Percentiles rank a stretch among this genome's conserved stretches.
Evolutionary conservation across 75 land plant genomes (phyloP).

Genomic region (Cupressus sempervirens): DNA sequence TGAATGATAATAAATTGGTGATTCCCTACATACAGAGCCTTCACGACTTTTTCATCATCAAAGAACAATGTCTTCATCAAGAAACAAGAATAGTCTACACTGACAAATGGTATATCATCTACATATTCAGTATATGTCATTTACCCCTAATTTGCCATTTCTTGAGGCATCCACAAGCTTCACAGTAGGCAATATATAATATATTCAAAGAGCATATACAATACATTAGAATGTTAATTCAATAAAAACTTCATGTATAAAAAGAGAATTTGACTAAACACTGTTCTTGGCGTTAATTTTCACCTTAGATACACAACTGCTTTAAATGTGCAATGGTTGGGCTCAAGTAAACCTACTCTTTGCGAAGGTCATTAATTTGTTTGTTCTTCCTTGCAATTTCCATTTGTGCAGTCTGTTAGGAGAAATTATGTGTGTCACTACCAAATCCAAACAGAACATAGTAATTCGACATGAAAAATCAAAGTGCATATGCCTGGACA

Average conservation of each 20-base stretch:
- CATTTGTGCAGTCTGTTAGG: slow-evolving; percentile 29
- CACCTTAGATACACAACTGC: background rate
- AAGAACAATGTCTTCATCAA: background rate
- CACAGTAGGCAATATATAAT: background rate
- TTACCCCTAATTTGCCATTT: background rate
- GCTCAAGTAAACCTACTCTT: slow-evolving; percentile 14
- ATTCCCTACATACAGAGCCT: background rate
- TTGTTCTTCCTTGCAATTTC: slow-evolving; percentile 33
- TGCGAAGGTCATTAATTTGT: slow-evolving; percentile 31
- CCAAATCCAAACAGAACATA: background rate
- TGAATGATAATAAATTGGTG: background rate
- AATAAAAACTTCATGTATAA: background rate
- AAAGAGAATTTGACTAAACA: background rate
- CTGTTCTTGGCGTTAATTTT: background rate
- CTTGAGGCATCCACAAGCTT: background rate
- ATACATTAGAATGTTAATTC: background rate
- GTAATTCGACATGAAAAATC: background rate
- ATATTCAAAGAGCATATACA: background rate
- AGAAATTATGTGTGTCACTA: background rate
- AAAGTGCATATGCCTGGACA: background rate
- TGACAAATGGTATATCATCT: background rate
- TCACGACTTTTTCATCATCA: background rate
- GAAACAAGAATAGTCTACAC: background rate
- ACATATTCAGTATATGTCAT: background rate
- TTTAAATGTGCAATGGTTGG: background rate